phyloP scores from a whole-genome alignment of 2,329 filamentous ascomycete genomes.

The Albifimbria verrucaria region DNA sequence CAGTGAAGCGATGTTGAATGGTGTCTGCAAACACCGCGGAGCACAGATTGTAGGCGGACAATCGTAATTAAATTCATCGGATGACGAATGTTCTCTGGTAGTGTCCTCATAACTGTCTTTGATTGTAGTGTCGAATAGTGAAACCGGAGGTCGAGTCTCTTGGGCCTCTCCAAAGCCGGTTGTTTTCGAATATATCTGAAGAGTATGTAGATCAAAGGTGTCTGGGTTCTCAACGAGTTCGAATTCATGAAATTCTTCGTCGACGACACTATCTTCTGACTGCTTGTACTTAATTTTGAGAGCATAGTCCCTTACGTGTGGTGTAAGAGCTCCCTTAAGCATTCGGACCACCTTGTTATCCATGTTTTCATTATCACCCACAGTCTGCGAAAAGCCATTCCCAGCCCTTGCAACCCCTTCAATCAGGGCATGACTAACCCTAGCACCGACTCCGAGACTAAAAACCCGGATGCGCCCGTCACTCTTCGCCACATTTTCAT shows the following conservation, averaged over 20 bases:
- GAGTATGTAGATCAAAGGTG: too few species aligned
- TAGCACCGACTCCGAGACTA: constrained; percentile 49
- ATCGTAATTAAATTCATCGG: constrained; percentile 33
- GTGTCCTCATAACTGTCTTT: constrained; percentile 41
- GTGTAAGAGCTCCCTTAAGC: constrained; percentile 67
- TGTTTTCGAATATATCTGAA: constrained; percentile 44
- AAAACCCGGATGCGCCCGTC: constrained; percentile 49
- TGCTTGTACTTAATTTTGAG: constrained; percentile 63
- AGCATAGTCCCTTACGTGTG: constrained; percentile 61
- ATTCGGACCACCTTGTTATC: constrained; percentile 69
- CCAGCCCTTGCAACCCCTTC: constrained; percentile 53
- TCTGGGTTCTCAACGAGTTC: constrained; percentile 60
- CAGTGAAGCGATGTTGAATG: constrained; percentile 59
- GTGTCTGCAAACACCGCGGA: constrained; percentile 63
- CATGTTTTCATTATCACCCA: constrained; percentile 61
- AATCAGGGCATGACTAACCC: constrained; percentile 49
- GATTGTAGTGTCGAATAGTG: constrained; percentile 53
- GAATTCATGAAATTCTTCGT: constrained; percentile 47
- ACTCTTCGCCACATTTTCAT: constrained; percentile 32
- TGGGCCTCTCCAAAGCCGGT: constrained; percentile 13
- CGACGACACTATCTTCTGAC: too few species aligned
- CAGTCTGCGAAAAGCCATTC: constrained; percentile 59
- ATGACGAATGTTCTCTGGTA: constrained; percentile 14
- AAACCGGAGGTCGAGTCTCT: constrained; percentile 43
- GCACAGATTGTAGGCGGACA: constrained; percentile 48